Base-by-base conservation (phyloP, 768 basidiomycete genomes). In the Tulasnella sp. region DNA sequence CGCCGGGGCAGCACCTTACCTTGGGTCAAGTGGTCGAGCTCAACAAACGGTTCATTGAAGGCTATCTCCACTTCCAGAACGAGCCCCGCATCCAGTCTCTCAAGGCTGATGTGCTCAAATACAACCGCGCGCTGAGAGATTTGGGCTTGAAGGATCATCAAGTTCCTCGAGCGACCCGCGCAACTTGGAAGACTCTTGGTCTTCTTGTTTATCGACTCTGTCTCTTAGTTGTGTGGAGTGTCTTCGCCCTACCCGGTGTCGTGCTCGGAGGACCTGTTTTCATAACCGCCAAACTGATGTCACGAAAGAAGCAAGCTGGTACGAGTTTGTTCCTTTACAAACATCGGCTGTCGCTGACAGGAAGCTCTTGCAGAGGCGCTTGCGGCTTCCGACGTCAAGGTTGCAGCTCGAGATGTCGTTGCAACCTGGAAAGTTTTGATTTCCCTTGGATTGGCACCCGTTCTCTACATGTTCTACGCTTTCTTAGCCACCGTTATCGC, bases 401-500 rank as follows among this genome's bases (percentile, higher is more conserved):
- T 99, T 74, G 94, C 94, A 26, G 97, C 91, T n/a, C 89, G 94
- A 55, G 97, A 99, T 81, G 97, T 98, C n/a, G 86, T 99, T 23
- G 96, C 95, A 0, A 96, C 96, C 5, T 99, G 97, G 97, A 99
- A 99, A 84, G 91, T 99, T 44, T 88, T 99, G 40, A 95, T 99
- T 77, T 96, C 95, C 3, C 86, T 98, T 77, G 97, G 91, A n/a
- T 87, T 93, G 55, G 92, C 95, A 5, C 97, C 97, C 13, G 86
- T 96, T 7, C 85, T 98, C 48, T 98, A 97, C 85, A 83, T 88
- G 5, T 84, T 93, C 81, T 98, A 98, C 84, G 93, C 94, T 39
- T 84, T 92, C 82, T 83, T 95, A 39, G 94, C 95, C 23, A 92
- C 92, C 23, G 79, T 90, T 29, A 84, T 95, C 74, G 92, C 92